These are phyloP conservation scores for Penicillium atrosanguineum DNA, from an alignment of 495 filamentous ascomycete genomes.

Conservation along the genomic window DNA sequence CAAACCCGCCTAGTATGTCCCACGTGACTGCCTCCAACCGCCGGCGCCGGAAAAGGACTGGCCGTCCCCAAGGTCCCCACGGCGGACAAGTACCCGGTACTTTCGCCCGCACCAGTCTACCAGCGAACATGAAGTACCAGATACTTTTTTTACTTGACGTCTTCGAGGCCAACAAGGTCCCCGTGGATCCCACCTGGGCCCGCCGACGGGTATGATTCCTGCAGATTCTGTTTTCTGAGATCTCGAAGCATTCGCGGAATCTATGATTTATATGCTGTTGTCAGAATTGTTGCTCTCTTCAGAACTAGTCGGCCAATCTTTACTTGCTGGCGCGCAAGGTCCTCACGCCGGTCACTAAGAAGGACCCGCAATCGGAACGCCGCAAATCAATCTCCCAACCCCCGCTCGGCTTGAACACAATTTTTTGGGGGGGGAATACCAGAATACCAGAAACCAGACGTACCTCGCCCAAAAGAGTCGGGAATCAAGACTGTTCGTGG, in stretches of 20 bases:
- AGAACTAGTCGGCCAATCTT: not conserved
- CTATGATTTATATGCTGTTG: not conserved
- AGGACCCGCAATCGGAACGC: slow-evolving; percentile 5
- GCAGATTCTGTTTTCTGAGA: slow-evolving; percentile 21
- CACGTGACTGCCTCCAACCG: slow-evolving; percentile 21
- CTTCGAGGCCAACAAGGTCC: slow-evolving; percentile 29
- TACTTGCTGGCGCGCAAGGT: slow-evolving; percentile 8
- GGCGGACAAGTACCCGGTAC: slow-evolving; percentile 19
- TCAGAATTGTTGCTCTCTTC: not conserved
- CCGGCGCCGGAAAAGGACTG: slow-evolving; percentile 20
- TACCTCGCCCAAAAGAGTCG: slow-evolving; percentile 9
- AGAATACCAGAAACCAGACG: slow-evolving; percentile 5
- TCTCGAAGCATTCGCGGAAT: not conserved
- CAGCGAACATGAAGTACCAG: slow-evolving; percentile 7
- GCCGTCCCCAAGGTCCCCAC: slow-evolving; percentile 43
- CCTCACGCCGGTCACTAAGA: slow-evolving; percentile 3
- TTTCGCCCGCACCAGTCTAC: not conserved
- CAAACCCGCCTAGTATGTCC: not conserved
- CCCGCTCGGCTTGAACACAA: not conserved
- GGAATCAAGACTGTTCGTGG: not conserved
- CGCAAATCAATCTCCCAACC: not conserved
- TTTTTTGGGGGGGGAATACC: too few relatives aligned
- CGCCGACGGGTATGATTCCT: slow-evolving; percentile 14
- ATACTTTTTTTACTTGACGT: slow-evolving; percentile 20
- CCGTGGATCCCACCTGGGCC: slow-evolving; percentile 22